phyloP scores from a whole-genome alignment of 768 basidiomycete species.

The Suillus occidentalis region DNA sequence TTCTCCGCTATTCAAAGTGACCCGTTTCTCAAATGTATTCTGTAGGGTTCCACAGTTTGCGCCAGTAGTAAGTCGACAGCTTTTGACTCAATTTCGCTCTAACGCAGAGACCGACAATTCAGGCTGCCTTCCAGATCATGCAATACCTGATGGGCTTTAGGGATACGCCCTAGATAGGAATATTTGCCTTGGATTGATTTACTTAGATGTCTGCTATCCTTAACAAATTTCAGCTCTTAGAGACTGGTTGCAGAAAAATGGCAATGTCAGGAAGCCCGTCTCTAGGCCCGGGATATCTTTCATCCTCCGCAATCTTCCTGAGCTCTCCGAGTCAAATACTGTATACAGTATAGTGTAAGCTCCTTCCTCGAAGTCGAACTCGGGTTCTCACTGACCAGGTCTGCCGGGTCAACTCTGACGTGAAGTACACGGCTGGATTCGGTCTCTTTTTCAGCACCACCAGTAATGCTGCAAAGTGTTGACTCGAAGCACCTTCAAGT shows the following conservation, averaged over 20 bases:
- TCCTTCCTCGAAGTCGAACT: background rate
- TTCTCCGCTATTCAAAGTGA: background rate
- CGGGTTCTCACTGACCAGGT: background rate
- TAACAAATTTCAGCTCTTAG: background rate
- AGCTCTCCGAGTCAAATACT: background rate
- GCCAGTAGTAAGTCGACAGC: slow-evolving; percentile 45
- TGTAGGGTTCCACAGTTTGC: slow-evolving; percentile 57
- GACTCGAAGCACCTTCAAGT: too few relatives aligned
- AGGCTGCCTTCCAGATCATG: slow-evolving; percentile 68
- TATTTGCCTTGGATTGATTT: background rate
- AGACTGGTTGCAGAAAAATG: background rate
- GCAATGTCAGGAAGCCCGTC: background rate
- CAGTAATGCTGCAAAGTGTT: too few relatives aligned
- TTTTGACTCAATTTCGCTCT: background rate
- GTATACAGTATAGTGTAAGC: too few relatives aligned
- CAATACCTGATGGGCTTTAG: slow-evolving; percentile 61
- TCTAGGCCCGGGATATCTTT: background rate
- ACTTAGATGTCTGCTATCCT: background rate
- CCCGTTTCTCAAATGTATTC: background rate
- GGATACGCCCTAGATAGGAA: slow-evolving; percentile 36
- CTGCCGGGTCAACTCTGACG: background rate
- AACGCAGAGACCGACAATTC: background rate
- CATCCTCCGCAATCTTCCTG: background rate
- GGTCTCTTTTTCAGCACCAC: background rate
- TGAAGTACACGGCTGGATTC: too few relatives aligned